phyloP scores from a whole-genome alignment of 495 filamentous ascomycete genomes.

The Gamarada debralockiae region DNA sequence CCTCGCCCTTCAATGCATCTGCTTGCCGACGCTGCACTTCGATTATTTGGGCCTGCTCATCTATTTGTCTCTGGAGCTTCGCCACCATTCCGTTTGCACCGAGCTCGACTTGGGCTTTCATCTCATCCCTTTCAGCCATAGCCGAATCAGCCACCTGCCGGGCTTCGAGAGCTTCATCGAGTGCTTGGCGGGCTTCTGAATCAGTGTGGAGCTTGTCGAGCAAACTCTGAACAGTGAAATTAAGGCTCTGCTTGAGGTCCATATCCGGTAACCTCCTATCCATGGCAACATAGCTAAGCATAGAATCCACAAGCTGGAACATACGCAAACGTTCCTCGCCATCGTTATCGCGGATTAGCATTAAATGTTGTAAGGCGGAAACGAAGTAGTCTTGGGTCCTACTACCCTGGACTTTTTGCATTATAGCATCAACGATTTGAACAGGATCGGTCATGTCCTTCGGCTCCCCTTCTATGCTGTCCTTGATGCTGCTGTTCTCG shows the following conservation, averaged over 20 bases:
- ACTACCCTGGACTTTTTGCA: slow-evolving; percentile 76
- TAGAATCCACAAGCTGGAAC: slow-evolving; percentile 97
- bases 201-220: slow-evolving; percentile 95
- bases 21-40: slow-evolving; percentile 82
- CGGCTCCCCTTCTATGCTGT: slow-evolving; percentile 83
- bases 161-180: slow-evolving; percentile 84
- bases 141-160: slow-evolving; percentile 92
- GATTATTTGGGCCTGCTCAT: slow-evolving; percentile 87
- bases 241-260: slow-evolving; percentile 94
- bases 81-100: slow-evolving; percentile 92
- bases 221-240: slow-evolving; percentile 93
- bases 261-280: slow-evolving; percentile 93
- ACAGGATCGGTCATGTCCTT: slow-evolving; percentile 92
- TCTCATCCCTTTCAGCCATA: slow-evolving; percentile 93
- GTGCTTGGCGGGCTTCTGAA: slow-evolving; percentile 83
- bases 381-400: slow-evolving; percentile 93
- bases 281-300: slow-evolving; percentile 99
- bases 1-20: slow-evolving; percentile 81
- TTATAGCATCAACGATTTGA: slow-evolving; percentile 92
- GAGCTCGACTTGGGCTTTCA: slow-evolving; percentile 86
- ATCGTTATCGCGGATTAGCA: slow-evolving; percentile 89
- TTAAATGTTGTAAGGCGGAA: slow-evolving; percentile 90
- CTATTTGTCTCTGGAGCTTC: slow-evolving; percentile 88
- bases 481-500: slow-evolving; percentile 85
- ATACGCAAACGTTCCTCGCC: slow-evolving; percentile 89